Percentiles rank a stretch among this genome's conserved stretches.
Conservation (phyloP, 192 early-diverging fungal species). For the Dimargaris cristalligena region DNA sequence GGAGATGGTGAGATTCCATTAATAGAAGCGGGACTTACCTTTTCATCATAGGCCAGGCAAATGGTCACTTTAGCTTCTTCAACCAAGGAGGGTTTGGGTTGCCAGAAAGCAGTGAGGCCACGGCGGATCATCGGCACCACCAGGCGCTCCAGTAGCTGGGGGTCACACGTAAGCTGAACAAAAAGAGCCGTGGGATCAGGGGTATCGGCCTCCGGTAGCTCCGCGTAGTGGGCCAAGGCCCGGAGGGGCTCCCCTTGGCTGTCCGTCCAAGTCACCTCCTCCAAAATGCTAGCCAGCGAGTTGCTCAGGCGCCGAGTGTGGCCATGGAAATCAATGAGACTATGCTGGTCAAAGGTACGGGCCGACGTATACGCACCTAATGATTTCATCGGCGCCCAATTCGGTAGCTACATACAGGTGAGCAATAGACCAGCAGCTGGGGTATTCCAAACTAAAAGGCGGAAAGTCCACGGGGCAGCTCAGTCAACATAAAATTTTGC, state of each 20-base stretch:
- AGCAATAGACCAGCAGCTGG: no score
- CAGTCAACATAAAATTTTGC: no score
- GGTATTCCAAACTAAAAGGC: no score
- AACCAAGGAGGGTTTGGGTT: background rate
- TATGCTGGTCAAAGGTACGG: conserved; percentile 32
- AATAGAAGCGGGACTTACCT: no score
- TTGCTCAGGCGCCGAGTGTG: conserved; percentile 31
- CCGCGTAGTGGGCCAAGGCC: background rate
- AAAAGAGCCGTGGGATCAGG: conserved; percentile 14
- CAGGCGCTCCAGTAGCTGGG: background rate
- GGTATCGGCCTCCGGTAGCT: background rate
- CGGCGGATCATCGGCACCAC: conserved; percentile 21
- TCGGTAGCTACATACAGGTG: no score
- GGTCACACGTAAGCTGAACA: background rate
- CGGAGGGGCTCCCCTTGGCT: conserved; percentile 5
- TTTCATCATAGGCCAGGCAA: conserved; percentile 31
- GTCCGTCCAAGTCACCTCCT: conserved; percentile 15
- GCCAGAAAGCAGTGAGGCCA: conserved; percentile 31
- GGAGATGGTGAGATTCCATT: no score
- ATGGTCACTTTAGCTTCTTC: conserved; percentile 37
- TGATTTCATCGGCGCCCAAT: no score
- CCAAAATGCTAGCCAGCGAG: conserved; percentile 29
- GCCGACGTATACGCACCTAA: conserved; percentile 45
- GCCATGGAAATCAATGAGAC: conserved; percentile 34
- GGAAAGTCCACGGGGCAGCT: no score